Evolutionary conservation across 2,329 filamentous ascomycete genomes (phyloP).

Genomic region (Coniochaeta sp.): DNA sequence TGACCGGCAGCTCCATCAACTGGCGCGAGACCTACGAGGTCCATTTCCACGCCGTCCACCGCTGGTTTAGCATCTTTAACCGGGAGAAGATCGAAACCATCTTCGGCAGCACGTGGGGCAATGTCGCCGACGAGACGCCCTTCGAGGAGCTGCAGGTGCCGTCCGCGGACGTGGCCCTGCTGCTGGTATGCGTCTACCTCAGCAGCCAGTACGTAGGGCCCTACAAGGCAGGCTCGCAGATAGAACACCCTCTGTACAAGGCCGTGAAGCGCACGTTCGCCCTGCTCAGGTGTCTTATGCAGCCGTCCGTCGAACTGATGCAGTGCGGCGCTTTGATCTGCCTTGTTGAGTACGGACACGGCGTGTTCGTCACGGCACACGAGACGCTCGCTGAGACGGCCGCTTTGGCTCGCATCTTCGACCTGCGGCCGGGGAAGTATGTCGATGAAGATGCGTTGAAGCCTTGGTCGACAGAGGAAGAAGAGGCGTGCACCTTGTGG

Average conservation of each 20-base stretch:
- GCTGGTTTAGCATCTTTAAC: background rate
- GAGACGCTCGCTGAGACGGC: background rate
- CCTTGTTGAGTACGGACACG: background rate
- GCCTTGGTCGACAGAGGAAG: background rate
- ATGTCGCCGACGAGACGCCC: background rate
- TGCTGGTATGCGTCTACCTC: background rate
- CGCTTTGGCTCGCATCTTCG: background rate
- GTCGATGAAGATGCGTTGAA: background rate
- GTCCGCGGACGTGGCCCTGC: background rate
- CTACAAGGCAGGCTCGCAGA: background rate
- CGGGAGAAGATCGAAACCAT: background rate
- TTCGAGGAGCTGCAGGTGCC: background rate
- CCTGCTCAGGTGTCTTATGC: background rate
- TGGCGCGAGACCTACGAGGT: background rate
- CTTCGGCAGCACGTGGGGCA: background rate
- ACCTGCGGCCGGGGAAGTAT: background rate
- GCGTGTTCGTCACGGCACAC: background rate
- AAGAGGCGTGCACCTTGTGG: background rate
- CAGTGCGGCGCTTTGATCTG: background rate
- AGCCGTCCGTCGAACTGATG: background rate
- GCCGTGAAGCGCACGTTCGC: background rate
- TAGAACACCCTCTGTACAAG: background rate
- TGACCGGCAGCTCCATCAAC: background rate
- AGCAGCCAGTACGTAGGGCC: background rate
- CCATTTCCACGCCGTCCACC: background rate